A percentile compares a stretch with the other conserved stretches of the same genome.
Conservation (phyloP, 768 basidiomycete species). For the Boletus bicolor region DNA sequence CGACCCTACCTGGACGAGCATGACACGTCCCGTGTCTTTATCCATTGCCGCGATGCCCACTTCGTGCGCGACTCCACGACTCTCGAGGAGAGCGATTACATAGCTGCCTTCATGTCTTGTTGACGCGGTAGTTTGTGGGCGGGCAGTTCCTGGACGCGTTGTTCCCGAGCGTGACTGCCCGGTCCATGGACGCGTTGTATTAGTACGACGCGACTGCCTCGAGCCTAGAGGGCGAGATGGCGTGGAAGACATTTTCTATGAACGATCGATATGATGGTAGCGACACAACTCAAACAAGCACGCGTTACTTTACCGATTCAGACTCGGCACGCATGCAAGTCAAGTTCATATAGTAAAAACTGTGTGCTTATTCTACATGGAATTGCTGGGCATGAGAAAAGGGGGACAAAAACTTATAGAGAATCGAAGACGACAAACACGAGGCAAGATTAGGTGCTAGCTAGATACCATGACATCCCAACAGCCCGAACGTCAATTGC, state of each 20-base stretch:
- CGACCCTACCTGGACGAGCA: conserved; percentile 68
- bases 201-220: conserved; percentile 13
- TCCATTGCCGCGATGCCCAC: conserved; percentile 88
- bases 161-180: conserved; percentile 54
- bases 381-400: conserved; percentile 27
- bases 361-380: conserved; percentile 36
- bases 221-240: conserved; percentile 13
- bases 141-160: conserved; percentile 35
- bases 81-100: conserved; percentile 70
- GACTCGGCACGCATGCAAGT: conserved; percentile 3
- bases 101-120: conserved; percentile 57
- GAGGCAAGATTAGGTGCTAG: conserved; percentile 25
- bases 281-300: background rate
- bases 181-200: conserved; percentile 46
- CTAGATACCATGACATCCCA: conserved; percentile 19
- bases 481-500: conserved; percentile 1
- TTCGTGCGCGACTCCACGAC: conserved; percentile 75
- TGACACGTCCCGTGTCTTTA: conserved; percentile 68
- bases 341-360: conserved; percentile 24
- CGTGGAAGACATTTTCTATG: conserved; percentile 11
- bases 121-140: conserved; percentile 66
- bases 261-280: background rate
- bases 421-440: conserved; percentile 8
- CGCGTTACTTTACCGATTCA: background rate
- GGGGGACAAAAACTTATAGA: conserved; percentile 3